Evolutionary conservation across 2,329 filamentous ascomycete genomes (phyloP).

Genomic region (Penicillium oxalicum): DNA sequence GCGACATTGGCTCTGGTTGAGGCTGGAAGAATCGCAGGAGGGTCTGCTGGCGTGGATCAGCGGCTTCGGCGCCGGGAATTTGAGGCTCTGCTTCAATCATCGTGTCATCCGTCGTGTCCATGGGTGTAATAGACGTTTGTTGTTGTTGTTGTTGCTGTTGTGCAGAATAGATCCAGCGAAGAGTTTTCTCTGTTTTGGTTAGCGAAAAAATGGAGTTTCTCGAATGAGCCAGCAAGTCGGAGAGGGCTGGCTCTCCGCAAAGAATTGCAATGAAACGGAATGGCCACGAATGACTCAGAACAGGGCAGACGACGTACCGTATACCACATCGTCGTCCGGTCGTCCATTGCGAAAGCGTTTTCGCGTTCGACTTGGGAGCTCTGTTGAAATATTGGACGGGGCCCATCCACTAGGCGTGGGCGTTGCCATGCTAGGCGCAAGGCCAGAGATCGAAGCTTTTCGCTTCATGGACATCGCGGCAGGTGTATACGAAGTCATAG

Average conservation of each 20-base stretch:
- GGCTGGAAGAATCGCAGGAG: constrained; percentile 37
- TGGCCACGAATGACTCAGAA: no score
- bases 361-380: constrained; percentile 52
- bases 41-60: constrained; percentile 38
- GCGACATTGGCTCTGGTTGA: constrained; percentile 14
- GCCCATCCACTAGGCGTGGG: constrained; percentile 19
- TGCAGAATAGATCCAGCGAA: constrained; percentile 39
- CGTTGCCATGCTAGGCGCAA: constrained; percentile 29
- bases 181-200: constrained; percentile 34
- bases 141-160: constrained; percentile 31
- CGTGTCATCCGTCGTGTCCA: constrained; percentile 19
- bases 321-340: constrained; percentile 51
- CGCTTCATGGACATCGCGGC: constrained; percentile 52
- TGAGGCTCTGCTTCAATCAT: constrained; percentile 24
- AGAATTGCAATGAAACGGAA: no score
- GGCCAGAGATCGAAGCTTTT: constrained; percentile 49
- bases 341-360: constrained; percentile 55
- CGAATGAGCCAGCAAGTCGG: no score
- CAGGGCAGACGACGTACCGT: constrained; percentile 39
- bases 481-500: neutral
- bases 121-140: constrained; percentile 14
- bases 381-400: constrained; percentile 30
- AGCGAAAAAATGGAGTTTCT: constrained; percentile 5
- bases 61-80: constrained; percentile 20
- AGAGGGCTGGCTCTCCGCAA: neutral